phyloP scores from a whole-genome alignment of 2,329 filamentous ascomycete genomes.

The Emmonsiellopsis sp. region DNA sequence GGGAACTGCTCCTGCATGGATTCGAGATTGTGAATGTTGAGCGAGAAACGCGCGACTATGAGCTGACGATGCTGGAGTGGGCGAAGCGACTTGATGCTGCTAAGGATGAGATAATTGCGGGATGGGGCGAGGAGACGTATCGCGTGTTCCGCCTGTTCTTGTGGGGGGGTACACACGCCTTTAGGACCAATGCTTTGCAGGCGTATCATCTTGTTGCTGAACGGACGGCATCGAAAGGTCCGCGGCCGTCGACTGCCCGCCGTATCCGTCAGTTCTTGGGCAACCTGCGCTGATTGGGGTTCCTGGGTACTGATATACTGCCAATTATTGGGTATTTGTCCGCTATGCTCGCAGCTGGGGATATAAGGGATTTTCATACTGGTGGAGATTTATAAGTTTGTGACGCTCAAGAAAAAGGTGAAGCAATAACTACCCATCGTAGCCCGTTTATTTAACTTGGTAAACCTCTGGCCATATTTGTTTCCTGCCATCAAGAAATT shows the following conservation, averaged over 20 bases:
- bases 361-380: no score
- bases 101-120: not conserved
- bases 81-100: not conserved
- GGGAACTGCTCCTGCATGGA: not conserved
- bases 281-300: no score
- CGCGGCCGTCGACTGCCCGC: not conserved
- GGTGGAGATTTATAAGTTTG: no score
- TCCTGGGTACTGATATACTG: no score
- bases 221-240: not conserved
- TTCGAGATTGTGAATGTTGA: not conserved
- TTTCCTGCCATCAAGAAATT: no score
- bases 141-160: not conserved
- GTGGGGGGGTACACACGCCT: not conserved
- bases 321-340: no score
- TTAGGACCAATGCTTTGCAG: not conserved
- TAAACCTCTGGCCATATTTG: no score
- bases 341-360: no score
- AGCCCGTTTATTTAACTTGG: no score
- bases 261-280: no score
- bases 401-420: no score
- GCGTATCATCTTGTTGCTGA: conserved; percentile 1
- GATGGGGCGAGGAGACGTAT: not conserved
- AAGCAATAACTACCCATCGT: no score
- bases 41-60: not conserved
- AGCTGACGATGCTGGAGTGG: conserved; percentile 2